Evolutionary conservation across 1,284 basidiomycete genomes (phyloP), one percentile per base, ranked within the genome.

Genomic region (Phellinidium pouzarii): DNA sequence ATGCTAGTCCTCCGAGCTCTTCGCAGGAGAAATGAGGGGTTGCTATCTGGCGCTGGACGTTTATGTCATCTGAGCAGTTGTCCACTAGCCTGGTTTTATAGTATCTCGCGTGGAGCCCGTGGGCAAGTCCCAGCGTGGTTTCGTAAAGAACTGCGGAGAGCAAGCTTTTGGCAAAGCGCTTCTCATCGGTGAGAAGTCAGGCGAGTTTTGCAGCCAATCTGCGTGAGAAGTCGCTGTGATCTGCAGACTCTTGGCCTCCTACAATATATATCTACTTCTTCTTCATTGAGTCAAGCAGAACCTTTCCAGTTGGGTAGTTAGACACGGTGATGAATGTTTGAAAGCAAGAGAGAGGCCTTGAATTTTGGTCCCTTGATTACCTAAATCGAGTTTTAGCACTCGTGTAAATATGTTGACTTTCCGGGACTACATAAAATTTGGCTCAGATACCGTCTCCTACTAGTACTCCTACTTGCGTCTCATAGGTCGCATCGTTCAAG

Each of bases 401-500:
- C 38, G 42, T 52, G 51, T 36, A 44, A 53, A 41, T 19, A 36
- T 19, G 36, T 8, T 5, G n/a, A 34, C 47, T 48, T 48, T 49
- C 42, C 25, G 14, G 29, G 42, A 8, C 31, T 8, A 20, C 17
- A 38, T 6, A 43, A 45, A 51, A 22, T 51, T 44, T 51, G 40
- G 29, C 12, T 31, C 34, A 23, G 36, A 20, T 43, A 23, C 29
- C 22, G 20, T 34, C 45, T 37, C 41, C 23, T 43, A 22, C n/a
- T 53, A 38, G 11, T 2, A 19, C 12, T 36, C 17, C n/a, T 25
- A 34, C 19, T 17, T n/a, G 19, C 44, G 19, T 25, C 43, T 23
- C 38, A 14, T 23, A 41, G 51, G 41, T 54, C 50, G 36, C 41
- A 59, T 55, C 44, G 31, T 49, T 59, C 48, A 45, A 12, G 25